phyloP scores from a whole-genome alignment of 129 eudicot species.

The Gnaphalium uliginosum region DNA sequence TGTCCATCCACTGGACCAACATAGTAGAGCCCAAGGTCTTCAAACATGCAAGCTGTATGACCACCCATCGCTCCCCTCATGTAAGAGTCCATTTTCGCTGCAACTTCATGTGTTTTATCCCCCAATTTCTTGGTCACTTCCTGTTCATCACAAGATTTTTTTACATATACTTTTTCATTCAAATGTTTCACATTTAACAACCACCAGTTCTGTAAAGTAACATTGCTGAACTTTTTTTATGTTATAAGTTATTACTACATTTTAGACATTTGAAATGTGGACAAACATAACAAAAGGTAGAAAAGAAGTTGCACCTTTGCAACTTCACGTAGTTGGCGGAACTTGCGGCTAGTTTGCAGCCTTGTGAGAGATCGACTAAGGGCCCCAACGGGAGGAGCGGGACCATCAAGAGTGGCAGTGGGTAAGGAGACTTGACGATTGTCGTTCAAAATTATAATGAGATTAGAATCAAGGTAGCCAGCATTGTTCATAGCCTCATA shows the following conservation, averaged over 20 bases:
- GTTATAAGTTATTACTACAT: background rate
- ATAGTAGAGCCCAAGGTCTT: slow-evolving; percentile 68
- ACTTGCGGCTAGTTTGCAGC: slow-evolving; percentile 48
- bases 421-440: slow-evolving; percentile 71
- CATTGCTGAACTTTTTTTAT: background rate
- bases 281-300: background rate
- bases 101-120: slow-evolving; percentile 45
- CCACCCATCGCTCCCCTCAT: slow-evolving; percentile 39
- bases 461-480: slow-evolving; percentile 57
- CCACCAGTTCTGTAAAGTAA: background rate
- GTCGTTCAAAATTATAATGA: slow-evolving; percentile 57
- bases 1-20: slow-evolving; percentile 83
- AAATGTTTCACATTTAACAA: background rate
- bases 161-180: background rate
- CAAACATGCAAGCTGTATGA: slow-evolving; percentile 46
- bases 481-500: slow-evolving; percentile 72
- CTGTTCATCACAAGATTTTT: slow-evolving; percentile 25
- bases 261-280: background rate
- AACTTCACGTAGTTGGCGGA: slow-evolving; percentile 48
- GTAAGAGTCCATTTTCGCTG: slow-evolving; percentile 49
- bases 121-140: slow-evolving; percentile 52
- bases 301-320: slow-evolving; percentile 41
- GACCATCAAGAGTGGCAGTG: slow-evolving; percentile 65
- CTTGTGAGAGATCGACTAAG: slow-evolving; percentile 48
- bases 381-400: slow-evolving; percentile 67